Conservation (phyloP, 2,329 filamentous ascomycete genomes). For the Monilinia fructigena region DNA sequence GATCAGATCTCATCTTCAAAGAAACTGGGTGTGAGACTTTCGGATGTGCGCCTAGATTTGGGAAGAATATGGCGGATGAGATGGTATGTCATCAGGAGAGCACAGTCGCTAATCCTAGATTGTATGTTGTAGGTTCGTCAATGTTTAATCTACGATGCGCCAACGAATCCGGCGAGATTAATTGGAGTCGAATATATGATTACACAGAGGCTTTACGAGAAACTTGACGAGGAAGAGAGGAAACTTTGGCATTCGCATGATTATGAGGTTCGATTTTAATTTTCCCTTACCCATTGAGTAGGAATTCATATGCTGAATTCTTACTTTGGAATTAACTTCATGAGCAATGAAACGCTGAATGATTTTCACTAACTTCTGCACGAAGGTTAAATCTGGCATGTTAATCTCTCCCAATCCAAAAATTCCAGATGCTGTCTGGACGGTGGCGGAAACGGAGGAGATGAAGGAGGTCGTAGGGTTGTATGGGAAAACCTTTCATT, state of each 20-base stretch:
- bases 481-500: constrained; percentile 82
- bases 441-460: constrained; percentile 72
- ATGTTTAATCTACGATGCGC: constrained; percentile 79
- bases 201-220: constrained; percentile 64
- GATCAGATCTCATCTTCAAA: too few relatives aligned
- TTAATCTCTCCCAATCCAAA: constrained; percentile 66
- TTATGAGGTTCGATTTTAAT: constrained; percentile 58
- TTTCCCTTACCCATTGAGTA: too few relatives aligned
- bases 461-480: constrained; percentile 74
- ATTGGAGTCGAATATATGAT: constrained; percentile 80
- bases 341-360: too few relatives aligned
- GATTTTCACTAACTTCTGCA: constrained; percentile 19
- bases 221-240: constrained; percentile 65
- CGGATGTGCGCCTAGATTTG: too few relatives aligned
- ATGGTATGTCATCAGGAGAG: too few relatives aligned
- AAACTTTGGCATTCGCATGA: constrained; percentile 71
- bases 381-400: constrained; percentile 54
- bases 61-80: too few relatives aligned
- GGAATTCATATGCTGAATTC: too few relatives aligned
- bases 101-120: too few relatives aligned
- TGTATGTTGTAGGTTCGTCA: constrained; percentile 49
- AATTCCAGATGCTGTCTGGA: constrained; percentile 64
- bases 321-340: too few relatives aligned
- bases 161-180: constrained; percentile 64
- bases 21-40: too few relatives aligned